Conservation (phyloP, 192 early-diverging fungal species). For the Entomortierella beljakovae region DNA sequence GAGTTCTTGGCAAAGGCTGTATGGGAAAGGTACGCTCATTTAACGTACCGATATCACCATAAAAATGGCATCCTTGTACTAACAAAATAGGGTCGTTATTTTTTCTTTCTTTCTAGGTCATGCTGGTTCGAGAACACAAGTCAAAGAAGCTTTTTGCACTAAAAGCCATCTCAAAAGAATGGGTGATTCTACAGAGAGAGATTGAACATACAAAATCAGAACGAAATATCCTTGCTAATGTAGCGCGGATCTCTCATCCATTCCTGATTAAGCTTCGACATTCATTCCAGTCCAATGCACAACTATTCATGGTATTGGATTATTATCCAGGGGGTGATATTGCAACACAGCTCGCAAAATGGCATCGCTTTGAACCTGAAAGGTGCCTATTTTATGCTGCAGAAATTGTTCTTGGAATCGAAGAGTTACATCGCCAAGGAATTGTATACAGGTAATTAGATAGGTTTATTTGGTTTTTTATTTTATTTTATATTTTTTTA, state of each 20-base stretch:
- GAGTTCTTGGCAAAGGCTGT: slow-evolving; percentile 69
- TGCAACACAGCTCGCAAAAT: slow-evolving; percentile 82
- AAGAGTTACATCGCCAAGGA: slow-evolving; percentile 87
- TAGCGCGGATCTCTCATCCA: slow-evolving; percentile 85
- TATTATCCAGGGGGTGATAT: slow-evolving; percentile 95
- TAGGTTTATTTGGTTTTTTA: background rate
- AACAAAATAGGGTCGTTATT: background rate
- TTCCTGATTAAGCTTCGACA: slow-evolving; percentile 91
- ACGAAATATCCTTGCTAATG: slow-evolving; percentile 77
- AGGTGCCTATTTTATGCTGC: slow-evolving; percentile 86
- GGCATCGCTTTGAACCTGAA: slow-evolving; percentile 71
- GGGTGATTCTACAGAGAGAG: slow-evolving; percentile 80
- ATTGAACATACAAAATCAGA: slow-evolving; percentile 87
- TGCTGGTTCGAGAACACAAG: slow-evolving; percentile 58
- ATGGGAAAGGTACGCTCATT: slow-evolving; percentile 66
- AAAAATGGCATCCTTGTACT: background rate
- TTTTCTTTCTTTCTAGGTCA: slow-evolving; percentile 51
- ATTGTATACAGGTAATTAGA: slow-evolving; percentile 80
- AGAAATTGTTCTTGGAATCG: slow-evolving; percentile 88
- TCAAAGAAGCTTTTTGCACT: slow-evolving; percentile 62
- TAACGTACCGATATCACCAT: background rate
- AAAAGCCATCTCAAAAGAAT: slow-evolving; percentile 67
- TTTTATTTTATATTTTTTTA: too few relatives aligned
- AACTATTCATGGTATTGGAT: slow-evolving; percentile 91
- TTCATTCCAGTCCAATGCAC: slow-evolving; percentile 88